Conservation (phyloP, 208 protist species). For the Polymyxa betae region DNA sequence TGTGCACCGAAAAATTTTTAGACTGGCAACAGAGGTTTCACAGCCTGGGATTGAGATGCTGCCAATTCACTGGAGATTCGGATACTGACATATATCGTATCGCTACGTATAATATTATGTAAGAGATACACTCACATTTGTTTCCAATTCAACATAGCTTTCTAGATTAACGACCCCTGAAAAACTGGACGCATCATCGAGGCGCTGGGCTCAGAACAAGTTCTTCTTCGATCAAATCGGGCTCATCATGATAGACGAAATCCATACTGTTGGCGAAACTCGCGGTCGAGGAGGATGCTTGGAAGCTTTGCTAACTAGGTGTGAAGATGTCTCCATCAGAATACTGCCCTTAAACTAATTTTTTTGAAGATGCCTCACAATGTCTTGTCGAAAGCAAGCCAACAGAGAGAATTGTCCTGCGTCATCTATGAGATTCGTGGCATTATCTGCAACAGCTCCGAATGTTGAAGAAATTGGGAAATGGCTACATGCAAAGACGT, state of each 20-base stretch:
- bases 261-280: slow-evolving; percentile 6
- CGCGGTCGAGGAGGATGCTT: slow-evolving; percentile 8
- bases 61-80: slow-evolving; percentile 18
- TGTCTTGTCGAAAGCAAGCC: neutral
- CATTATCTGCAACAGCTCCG: slow-evolving; percentile 15
- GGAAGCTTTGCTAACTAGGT: slow-evolving; percentile 7
- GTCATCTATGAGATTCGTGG: slow-evolving; percentile 2
- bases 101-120: slow-evolving; percentile 21
- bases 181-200: slow-evolving; percentile 33
- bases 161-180: slow-evolving; percentile 29
- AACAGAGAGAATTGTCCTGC: neutral
- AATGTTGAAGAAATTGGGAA: slow-evolving; percentile 8
- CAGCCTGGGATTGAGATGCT: neutral
- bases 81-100: neutral
- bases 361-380: neutral
- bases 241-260: slow-evolving; percentile 21
- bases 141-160: neutral
- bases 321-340: neutral
- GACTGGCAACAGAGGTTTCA: neutral
- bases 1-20: slow-evolving; percentile 2
- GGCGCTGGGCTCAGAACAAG: neutral
- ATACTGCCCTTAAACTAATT: too few species aligned
- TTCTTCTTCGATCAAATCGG: slow-evolving; percentile 45
- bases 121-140: neutral
- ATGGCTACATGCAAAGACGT: neutral